Conservation (phyloP, 1,139 yeast species). For the Hanseniaspora gamundiae region DNA sequence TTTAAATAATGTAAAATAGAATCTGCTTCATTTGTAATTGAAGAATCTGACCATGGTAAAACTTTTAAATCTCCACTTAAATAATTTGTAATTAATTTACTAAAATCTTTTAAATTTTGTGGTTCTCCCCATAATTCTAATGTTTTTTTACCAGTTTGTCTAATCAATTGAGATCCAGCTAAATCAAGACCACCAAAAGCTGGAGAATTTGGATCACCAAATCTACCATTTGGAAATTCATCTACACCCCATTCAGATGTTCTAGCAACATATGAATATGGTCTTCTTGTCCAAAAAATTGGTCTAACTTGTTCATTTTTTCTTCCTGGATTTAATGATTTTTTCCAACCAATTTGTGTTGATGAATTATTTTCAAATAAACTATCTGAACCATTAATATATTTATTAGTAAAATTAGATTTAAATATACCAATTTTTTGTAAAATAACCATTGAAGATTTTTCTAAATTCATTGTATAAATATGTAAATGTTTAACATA, state of each 20-base stretch:
- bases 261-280: constrained; percentile 77
- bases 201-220: constrained; percentile 91
- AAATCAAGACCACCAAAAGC: constrained; percentile 82
- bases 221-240: constrained; percentile 89
- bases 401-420: constrained; percentile 6
- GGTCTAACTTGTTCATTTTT: constrained; percentile 81
- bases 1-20: constrained; percentile 50
- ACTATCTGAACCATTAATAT: constrained; percentile 4
- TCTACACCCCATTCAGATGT: constrained; percentile 75
- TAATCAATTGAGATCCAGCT: constrained; percentile 63
- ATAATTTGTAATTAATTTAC: constrained; percentile 50
- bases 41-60: constrained; percentile 93
- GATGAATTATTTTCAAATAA: constrained; percentile 33
- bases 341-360: constrained; percentile 45
- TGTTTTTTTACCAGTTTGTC: constrained; percentile 71
- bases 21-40: constrained; percentile 67
- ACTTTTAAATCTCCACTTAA: constrained; percentile 59
- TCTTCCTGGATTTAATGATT: constrained; percentile 73
- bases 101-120: constrained; percentile 41
- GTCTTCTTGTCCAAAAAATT: constrained; percentile 92
- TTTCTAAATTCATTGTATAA: constrained; percentile 92
- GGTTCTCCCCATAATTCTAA: constrained; percentile 86
- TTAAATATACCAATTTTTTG: constrained; percentile 37
- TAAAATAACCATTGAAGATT: constrained; percentile 78
- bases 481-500: constrained; percentile 78